Base-by-base conservation (phyloP, 2,329 filamentous ascomycete genomes). In the Xylaria sp. region DNA sequence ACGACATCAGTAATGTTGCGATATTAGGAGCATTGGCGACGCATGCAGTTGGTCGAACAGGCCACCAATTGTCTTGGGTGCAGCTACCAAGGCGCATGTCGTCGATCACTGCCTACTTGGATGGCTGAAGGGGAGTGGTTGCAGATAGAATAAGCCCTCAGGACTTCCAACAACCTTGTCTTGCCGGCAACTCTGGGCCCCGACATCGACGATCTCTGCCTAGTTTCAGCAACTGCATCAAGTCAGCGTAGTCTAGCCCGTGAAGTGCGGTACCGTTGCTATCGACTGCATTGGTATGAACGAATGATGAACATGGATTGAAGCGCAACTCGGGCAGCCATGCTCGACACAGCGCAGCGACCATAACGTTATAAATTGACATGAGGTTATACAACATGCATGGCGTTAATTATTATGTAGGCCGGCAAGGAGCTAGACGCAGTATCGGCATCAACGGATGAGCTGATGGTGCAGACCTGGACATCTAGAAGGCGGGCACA, bases 21-120 rank as follows among this genome's bases (percentile, higher is more conserved):
- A 65, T 49, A 36, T 28, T 53, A 26, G 62, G 28, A 28, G 28
- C 26, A 51, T 61, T 56, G 65, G 48, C 65, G 51, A 23, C 33
- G 38, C 40, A 28, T 54, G 44, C 38, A 66, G 63, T 62, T 68
- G 66, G 58, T 46, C 38, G 36, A 46, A 20, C 28, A 31, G 33
- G 58, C 38, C 66, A 36, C 58, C 28, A 54, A 68, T 38, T 62
- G 56, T 49, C 42, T 48, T 63, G 51, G 44, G 51, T 68, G 63
- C 63, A 62, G 53, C 60, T 49, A 48, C 26, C 7, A 17, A 33
- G 57, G 53, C 64, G 68, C 65, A 68, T 4, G 49, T 28, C 26
- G 68, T 58, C 68, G 68, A 71, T 71, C 68, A 56, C 61, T 71
- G 49, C 58, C 68, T 49, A 57, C 49, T 69, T 64, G 6, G 59